Evolutionary conservation across 164 flowering plant genomes (phyloP), one percentile per base, ranked within the genome.

Genomic region (Piper betle): DNA sequence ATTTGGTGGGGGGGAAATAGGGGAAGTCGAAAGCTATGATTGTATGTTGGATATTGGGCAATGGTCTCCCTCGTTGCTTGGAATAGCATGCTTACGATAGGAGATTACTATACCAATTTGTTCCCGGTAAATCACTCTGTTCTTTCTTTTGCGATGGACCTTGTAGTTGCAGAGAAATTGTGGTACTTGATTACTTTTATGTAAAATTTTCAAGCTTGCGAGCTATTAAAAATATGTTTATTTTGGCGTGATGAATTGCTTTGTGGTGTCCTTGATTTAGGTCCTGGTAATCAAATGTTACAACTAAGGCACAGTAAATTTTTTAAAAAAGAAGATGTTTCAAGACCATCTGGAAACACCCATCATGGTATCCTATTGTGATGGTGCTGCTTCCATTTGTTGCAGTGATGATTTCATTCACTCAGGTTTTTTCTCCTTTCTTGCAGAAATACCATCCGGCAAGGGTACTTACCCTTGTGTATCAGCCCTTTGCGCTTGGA

Each of bases 21-120:
- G 81, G 85, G 38, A 81, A 69, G 52, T 64, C 39, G 57, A 33
- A 60, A 13, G 80, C 79, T 5, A 62, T 79, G 56, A 4, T 72
- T n/a, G 70, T 81, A 10, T 81, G 85, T 60, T 81, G 81, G 81
- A 58, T 79, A 63, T 74, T 82, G 37, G 83, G 83, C 52, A 70
- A 69, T 68, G 86, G 86, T n/a, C 9, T 69, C 67, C 59, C 79
- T 80, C 37, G 58, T 82, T 38, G 57, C 80, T 18, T 82, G 83
- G 83, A 82, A 80, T 52, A 80, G 86, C 60, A 76, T 82, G 79
- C 66, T 79, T 41, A 78, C 80, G 3, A 74, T 76, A 9, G 73
- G 59, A 63, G 86, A 82, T 70, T 69, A 75, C 59, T 72, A 69
- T 40, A 37, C 1, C 12, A 13, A 59, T 7, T 46, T 67, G 63